Evolutionary conservation across 2,329 filamentous ascomycete species (phyloP).

Genomic region (Cercospora nicotianae): DNA sequence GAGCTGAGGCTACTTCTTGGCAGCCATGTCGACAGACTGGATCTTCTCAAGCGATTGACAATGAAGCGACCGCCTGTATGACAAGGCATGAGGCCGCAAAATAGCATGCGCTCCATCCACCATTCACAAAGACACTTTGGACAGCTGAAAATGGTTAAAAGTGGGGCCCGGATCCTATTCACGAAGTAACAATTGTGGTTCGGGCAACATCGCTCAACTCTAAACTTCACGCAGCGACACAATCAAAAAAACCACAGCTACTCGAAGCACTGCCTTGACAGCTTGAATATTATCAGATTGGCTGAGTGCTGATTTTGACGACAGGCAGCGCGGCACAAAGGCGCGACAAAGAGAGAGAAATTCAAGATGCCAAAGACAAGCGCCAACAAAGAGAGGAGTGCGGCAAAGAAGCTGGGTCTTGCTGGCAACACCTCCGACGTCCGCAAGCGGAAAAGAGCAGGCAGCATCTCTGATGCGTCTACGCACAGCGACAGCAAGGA

Average conservation of each 20-base stretch:
- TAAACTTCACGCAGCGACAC: neutral
- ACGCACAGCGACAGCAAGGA: neutral
- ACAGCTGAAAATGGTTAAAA: neutral
- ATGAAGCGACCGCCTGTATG: neutral
- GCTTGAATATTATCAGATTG: neutral
- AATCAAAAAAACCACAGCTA: neutral
- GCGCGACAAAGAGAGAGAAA: neutral
- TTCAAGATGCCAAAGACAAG: neutral
- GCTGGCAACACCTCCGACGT: neutral
- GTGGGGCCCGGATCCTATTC: neutral
- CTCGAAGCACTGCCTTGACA: neutral
- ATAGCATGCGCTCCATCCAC: neutral
- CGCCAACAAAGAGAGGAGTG: neutral
- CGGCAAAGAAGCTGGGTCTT: neutral
- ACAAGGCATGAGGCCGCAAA: neutral
- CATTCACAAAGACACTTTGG: neutral
- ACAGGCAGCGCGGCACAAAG: neutral
- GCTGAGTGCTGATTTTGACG: neutral
- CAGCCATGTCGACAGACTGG: constrained; percentile 11
- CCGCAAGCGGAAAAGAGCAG: neutral
- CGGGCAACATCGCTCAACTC: neutral
- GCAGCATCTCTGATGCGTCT: neutral
- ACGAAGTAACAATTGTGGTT: neutral
- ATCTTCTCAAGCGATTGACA: constrained; percentile 13
- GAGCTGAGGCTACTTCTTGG: constrained; percentile 10